Base-by-base conservation (phyloP, 257 asterid species). In the Nicotiana tabacum region DNA sequence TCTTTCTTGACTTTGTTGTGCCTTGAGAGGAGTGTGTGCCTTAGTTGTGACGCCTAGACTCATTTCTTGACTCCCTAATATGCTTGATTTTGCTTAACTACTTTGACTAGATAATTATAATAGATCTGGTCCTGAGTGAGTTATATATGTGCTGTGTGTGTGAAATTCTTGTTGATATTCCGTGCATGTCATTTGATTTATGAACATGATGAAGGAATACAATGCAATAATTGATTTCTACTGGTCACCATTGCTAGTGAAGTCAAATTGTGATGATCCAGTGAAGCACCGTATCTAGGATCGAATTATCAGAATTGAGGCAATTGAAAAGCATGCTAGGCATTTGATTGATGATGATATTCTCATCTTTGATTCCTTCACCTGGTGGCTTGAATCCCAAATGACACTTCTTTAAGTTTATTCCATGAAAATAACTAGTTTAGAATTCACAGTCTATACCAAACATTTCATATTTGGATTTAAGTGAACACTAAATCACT, bases 301-400 rank as follows among this genome's bases (percentile, higher is more conserved):
- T n/a, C 85, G 90, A 61, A 78, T 85, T 9, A 68, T 86, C 62
- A 80, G 91, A 83, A 30, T 86, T 10, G 76, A 88, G 27, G 82
- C 89, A n/a, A 89, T 90, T 69, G 93, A 89, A 77, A 90, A 82
- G 61, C 91, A 89, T 85, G 93, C 88, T 5, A 85, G 77, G 81
- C 82, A 78, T 21, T 90, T 92, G 93, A 90, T 81, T 12, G 84
- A 87, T 81, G 92, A 91, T 2, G 91, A 89, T 46, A 68, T 90
- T n/a, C 88, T 90, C 27, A 58, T 89, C 9, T 90, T 90, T 62
- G 84, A 88, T 77, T 89, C 93, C 17, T 90, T 78, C 9, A 82
- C 83, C 65, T 89, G 91, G 93, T 89, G 93, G 93, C 35, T 81
- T 16, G 78, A 77, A 29, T 86, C 88, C 32, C 57, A 69, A 17